phyloP scores from a whole-genome alignment of 495 filamentous ascomycete genomes.

The Astrothelium macrocarpum region DNA sequence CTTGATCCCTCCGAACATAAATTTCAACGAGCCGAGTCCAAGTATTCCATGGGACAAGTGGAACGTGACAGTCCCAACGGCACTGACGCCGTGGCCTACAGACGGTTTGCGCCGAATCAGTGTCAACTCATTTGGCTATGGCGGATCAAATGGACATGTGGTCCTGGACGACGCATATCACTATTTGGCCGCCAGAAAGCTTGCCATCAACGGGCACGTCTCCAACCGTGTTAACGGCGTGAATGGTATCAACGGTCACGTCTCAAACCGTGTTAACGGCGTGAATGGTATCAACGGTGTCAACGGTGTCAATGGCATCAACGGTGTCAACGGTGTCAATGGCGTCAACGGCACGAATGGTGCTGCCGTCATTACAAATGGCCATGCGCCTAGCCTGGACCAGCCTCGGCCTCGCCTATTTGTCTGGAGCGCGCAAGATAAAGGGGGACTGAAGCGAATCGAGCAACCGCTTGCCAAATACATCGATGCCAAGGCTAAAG shows the following conservation, averaged over 20 bases:
- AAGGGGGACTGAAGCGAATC: background rate
- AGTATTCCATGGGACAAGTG: slow-evolving; percentile 31
- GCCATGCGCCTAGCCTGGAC: too few species aligned
- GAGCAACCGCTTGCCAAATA: background rate
- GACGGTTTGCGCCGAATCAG: slow-evolving; percentile 12
- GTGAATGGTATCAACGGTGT: too few species aligned
- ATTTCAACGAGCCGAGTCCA: slow-evolving; percentile 38
- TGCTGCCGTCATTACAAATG: too few species aligned
- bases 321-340: too few species aligned
- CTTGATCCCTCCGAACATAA: slow-evolving; percentile 37
- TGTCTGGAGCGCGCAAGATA: background rate
- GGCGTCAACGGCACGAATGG: too few species aligned
- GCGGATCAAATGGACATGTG: slow-evolving; percentile 42
- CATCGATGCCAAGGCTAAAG: too few species aligned
- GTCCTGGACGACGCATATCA: slow-evolving; percentile 32
- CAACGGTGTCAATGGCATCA: too few species aligned
- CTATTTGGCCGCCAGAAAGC: background rate
- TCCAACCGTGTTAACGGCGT: too few species aligned
- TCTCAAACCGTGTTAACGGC: too few species aligned
- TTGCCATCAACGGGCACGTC: background rate
- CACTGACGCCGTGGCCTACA: background rate
- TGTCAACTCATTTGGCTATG: slow-evolving; percentile 40
- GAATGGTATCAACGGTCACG: too few species aligned
- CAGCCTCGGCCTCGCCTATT: background rate
- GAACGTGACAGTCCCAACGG: slow-evolving; percentile 29